phyloP scores from a whole-genome alignment of 495 filamentous ascomycete species.

The Bryoglossum gracile region DNA sequence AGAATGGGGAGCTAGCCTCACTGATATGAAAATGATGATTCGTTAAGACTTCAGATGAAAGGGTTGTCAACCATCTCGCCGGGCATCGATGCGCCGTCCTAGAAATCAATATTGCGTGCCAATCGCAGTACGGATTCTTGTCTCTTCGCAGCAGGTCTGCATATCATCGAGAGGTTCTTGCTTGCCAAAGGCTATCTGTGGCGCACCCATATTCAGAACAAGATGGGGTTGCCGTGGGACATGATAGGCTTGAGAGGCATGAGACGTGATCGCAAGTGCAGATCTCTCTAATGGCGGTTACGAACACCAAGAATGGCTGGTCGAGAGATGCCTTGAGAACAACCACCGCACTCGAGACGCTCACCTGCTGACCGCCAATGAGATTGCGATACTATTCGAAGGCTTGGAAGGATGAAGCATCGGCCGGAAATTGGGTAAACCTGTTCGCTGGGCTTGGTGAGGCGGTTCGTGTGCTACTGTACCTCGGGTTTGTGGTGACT shows the following conservation, averaged over 20 bases:
- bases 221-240: no score
- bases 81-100: not conserved
- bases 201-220: not conserved
- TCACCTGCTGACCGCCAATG: constrained; percentile 5
- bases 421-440: not conserved
- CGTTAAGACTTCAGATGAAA: not conserved
- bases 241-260: constrained; percentile 15
- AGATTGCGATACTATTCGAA: not conserved
- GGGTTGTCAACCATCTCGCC: constrained; percentile 1
- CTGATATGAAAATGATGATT: constrained; percentile 3
- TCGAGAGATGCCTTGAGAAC: not conserved
- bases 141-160: constrained; percentile 16
- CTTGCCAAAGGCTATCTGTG: not conserved
- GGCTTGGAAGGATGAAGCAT: constrained; percentile 1
- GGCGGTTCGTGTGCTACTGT: no score
- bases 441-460: no score
- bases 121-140: constrained; percentile 3
- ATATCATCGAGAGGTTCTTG: constrained; percentile 8
- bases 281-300: no score
- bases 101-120: constrained; percentile 1
- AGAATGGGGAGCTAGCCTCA: not conserved
- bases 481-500: no score
- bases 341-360: not conserved
- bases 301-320: no score
- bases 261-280: no score